phyloP scores from a whole-genome alignment of 2,329 filamentous ascomycete species.

The Diaporthe nobilis region DNA sequence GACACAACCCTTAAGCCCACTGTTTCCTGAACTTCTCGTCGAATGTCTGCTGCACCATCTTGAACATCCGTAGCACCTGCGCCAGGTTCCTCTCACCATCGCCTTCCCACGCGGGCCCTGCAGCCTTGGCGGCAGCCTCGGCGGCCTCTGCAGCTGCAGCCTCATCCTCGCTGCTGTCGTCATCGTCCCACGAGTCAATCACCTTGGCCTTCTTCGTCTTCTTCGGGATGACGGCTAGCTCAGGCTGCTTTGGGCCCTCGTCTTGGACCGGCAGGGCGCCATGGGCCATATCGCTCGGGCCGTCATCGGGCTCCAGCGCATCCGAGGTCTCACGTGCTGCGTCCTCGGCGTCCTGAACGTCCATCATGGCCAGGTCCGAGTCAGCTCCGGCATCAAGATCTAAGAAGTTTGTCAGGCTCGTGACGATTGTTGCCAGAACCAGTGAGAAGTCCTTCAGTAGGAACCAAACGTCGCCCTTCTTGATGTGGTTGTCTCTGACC shows the following conservation, averaged over 20 bases:
- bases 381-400: constrained; percentile 59
- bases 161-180: constrained; percentile 51
- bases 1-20: constrained; percentile 64
- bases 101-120: constrained; percentile 44
- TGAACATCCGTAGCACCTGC: constrained; percentile 72
- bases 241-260: constrained; percentile 47
- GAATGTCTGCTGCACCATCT: constrained; percentile 70
- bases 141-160: constrained; percentile 41
- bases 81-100: constrained; percentile 61
- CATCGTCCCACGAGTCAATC: constrained; percentile 62
- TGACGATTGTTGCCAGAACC: constrained; percentile 79
- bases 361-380: constrained; percentile 60
- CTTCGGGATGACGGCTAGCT: neutral
- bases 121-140: constrained; percentile 16
- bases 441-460: constrained; percentile 72
- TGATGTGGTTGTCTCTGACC: constrained; percentile 75
- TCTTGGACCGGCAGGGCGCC: neutral
- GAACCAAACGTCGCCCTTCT: constrained; percentile 79
- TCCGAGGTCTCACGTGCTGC: constrained; percentile 56
- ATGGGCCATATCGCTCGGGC: constrained; percentile 4
- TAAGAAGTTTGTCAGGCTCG: constrained; percentile 71
- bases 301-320: constrained; percentile 63
- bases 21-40: constrained; percentile 74
- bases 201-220: constrained; percentile 52
- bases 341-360: constrained; percentile 56